These are phyloP conservation scores for Coccomyxa subellipsoidea DNA, from an alignment of 163 green algal species.

Conservation along the genomic window DNA sequence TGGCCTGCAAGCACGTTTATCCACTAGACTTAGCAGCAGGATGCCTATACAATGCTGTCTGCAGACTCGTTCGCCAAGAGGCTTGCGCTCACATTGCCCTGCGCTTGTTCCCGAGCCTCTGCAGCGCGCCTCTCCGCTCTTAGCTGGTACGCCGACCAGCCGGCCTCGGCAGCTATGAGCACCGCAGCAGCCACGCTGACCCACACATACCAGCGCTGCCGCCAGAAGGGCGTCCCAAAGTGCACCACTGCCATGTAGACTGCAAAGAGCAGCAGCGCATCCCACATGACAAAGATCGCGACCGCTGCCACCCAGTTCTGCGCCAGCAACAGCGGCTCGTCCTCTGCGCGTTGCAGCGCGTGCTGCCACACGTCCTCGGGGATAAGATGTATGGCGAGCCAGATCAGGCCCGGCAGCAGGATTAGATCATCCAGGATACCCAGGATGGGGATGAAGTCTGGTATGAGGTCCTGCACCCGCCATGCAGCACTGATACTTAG, in stretches of 20 bases:
- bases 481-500: too few relatives aligned
- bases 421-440: constrained; percentile 34
- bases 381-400: constrained; percentile 24
- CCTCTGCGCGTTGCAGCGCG: constrained; percentile 6
- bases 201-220: neutral
- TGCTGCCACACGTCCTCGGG: constrained; percentile 17
- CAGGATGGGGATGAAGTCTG: constrained; percentile 37
- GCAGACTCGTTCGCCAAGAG: neutral
- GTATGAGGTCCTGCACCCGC: constrained; percentile 29
- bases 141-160: neutral
- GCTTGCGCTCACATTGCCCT: neutral
- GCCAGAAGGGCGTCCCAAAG: neutral
- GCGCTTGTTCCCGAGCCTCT: neutral
- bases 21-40: too few relatives aligned
- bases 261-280: neutral
- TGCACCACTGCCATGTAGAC: neutral
- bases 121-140: neutral
- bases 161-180: neutral
- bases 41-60: neutral
- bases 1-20: too few relatives aligned
- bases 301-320: constrained; percentile 22
- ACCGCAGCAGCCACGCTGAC: neutral
- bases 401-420: constrained; percentile 23
- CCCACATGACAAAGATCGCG: constrained; percentile 18
- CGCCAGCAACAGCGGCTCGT: neutral